Base-by-base conservation (phyloP, 2,329 filamentous ascomycete genomes). In the Scedosporium aurantiacum region DNA sequence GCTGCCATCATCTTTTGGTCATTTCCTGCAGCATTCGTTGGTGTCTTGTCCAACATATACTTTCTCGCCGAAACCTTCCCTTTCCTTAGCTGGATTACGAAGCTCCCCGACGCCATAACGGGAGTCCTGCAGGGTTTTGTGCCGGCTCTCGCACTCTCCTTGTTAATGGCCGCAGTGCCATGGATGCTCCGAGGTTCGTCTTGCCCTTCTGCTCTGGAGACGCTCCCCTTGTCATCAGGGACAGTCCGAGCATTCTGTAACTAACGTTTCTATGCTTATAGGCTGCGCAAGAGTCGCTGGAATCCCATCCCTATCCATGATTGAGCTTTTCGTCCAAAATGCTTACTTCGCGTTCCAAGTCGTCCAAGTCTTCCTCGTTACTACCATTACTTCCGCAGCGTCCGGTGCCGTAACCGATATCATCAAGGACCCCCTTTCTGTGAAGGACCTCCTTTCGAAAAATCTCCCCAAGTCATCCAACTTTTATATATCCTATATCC, bases 401-500 rank as follows among this genome's bases (percentile, higher is more conserved):
- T 83, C 87, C 10, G 81, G 87, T 5, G 84, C 90, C 0, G 79
- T 85, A 1, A 75, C 81, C 25, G 67, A 84, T 21, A 86, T 95
- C 57, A 76, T 85, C 14, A 66, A 69, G 40, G 61, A 66, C 14
- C 67, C 67, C 1, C 58, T 66, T 10, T 65, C 64, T 1, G 64
- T 66, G 4, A 64, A 66, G 16, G 72, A 68, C 1, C 71, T 92
- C 58, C 78, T 94, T 4, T 85, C 89, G 1, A 69, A 79, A 14
- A 86, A 87, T 63, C 77, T 96, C 7, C 91, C 91, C 14, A 85
- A 82, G 62, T 84, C 89, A 0, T 90, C 89, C 63, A 96, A 93
- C 74, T 91, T 95, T 69, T 96, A 94, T 72, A 86, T 96, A 32
- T 88, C 88, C 0, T 99, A 97, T 75, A 95, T 99, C 66, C 84